phyloP scores from a whole-genome alignment of 257 asterid species.

The Paulownia fortunei region DNA sequence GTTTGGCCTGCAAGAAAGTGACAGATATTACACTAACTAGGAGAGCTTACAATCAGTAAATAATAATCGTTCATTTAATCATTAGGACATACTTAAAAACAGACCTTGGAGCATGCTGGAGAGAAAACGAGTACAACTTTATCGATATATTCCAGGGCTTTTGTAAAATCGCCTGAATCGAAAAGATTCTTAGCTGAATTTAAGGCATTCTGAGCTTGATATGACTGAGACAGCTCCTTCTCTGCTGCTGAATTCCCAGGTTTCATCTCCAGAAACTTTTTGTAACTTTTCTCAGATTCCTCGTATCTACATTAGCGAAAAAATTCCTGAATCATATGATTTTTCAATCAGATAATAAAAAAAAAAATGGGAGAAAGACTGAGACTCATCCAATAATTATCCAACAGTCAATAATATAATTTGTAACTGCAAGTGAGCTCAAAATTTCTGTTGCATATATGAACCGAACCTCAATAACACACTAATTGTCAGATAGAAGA shows the following conservation, averaged over 20 bases:
- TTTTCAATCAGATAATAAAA: conserved; percentile 35
- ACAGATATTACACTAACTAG: not conserved
- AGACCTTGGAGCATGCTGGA: too few relatives aligned
- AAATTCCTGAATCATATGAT: conserved; percentile 49
- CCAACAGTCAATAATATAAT: conserved; percentile 1
- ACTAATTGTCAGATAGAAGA: not conserved
- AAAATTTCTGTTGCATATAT: not conserved
- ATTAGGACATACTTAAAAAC: conserved; percentile 18
- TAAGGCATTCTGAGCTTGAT: too few relatives aligned
- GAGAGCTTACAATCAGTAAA: not conserved
- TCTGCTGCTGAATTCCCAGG: conserved; percentile 75
- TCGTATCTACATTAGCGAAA: conserved; percentile 81
- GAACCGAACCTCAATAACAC: not conserved
- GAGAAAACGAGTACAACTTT: too few relatives aligned
- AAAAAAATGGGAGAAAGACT: conserved; percentile 12
- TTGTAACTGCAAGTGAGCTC: not conserved
- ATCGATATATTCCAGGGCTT: too few relatives aligned
- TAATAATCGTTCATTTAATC: not conserved
- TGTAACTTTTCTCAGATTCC: conserved; percentile 84
- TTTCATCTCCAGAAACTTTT: conserved; percentile 76
- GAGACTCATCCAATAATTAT: not conserved
- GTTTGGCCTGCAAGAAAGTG: conserved; percentile 70
- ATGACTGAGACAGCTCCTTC: conserved; percentile 87
- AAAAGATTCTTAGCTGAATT: too few relatives aligned
- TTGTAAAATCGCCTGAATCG: too few relatives aligned